A percentile compares a stretch with the other conserved stretches of the same genome.
phyloP scores from a whole-genome alignment of 805 yeast genomes.

The Peterozyma toletana region DNA sequence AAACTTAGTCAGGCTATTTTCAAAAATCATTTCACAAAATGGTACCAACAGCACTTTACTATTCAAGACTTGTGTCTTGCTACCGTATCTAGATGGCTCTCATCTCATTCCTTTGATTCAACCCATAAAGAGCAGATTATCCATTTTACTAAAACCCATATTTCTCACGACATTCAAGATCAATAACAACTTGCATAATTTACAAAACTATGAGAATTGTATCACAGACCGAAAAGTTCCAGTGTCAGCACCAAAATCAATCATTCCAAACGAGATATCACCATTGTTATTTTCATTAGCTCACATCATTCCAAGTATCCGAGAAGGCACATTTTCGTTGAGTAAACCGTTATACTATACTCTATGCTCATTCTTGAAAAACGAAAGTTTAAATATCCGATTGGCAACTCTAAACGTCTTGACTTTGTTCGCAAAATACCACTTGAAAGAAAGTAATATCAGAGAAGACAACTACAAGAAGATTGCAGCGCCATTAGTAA shows the following conservation, averaged over 20 bases:
- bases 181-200: conserved; percentile 11
- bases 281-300: conserved; percentile 19
- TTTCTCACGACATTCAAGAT: conserved; percentile 11
- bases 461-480: conserved; percentile 15
- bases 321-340: conserved; percentile 4
- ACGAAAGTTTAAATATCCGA: conserved; percentile 16
- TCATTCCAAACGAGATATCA: conserved; percentile 14
- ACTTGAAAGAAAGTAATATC: conserved; percentile 7
- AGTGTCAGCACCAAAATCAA: conserved; percentile 12
- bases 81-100: conserved; percentile 16
- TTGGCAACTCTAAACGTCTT: conserved; percentile 21
- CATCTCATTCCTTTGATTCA: conserved; percentile 10
- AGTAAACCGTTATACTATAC: conserved; percentile 20
- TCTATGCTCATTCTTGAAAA: conserved; percentile 16
- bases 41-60: conserved; percentile 10
- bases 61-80: conserved; percentile 15
- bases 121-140: conserved; percentile 17
- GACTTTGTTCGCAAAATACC: conserved; percentile 16
- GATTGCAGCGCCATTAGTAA: conserved; percentile 16
- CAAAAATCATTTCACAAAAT: conserved; percentile 8
- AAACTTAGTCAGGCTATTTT: conserved; percentile 11
- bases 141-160: conserved; percentile 14
- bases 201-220: conserved; percentile 13
- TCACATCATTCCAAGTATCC: conserved; percentile 4
- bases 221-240: conserved; percentile 11